Base-by-base conservation (phyloP, 441 rosid species). In the Hura crepitans region DNA sequence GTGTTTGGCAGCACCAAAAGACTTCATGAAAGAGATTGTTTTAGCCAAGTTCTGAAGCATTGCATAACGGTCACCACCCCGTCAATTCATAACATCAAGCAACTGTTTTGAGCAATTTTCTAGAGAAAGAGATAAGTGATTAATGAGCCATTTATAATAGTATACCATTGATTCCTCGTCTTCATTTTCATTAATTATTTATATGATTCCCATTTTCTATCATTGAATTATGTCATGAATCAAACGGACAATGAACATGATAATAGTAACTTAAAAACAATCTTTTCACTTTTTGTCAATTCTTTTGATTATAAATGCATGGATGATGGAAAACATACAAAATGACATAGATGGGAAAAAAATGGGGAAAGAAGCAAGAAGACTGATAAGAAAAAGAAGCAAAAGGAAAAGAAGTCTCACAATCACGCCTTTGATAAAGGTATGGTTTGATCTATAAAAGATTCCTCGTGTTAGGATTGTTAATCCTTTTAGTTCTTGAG, bases 351-450 rank as follows among this genome's bases (percentile, higher is more conserved):
- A 78, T 77, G 67, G 73, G 69, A 6, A 79, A 83, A n/a, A 86
- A 77, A 66, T 42, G 73, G 73, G 62, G 85, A 72, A 69, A 84
- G 35, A 81, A 80, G 83, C 80, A 79, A 77, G 81, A 77, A 71
- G 84, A 85, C 74, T 62, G 86, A 84, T 20, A 80, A 79, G 76
- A 83, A 69, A 69, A 85, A 84, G 71, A 81, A 75, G 73, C 72
- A 79, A 70, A 86, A 79, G 78, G 87, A 81, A 4, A 81, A 80
- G 75, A 92, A 86, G 75, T 83, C 95, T 77, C 88, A 66, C 64
- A 89, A 81, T 76, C 90, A 84, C 74, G 84, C 79, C 54, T 85
- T 96, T 30, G 81, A 75, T 74, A 77, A 89, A 83, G 96, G 96
- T 87, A 72, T 46, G 14, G 5, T 39, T 39, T 28, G 15, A 37